Evolutionary conservation across 495 filamentous ascomycete species (phyloP).

Genomic region (Achaetomiella virescens): DNA sequence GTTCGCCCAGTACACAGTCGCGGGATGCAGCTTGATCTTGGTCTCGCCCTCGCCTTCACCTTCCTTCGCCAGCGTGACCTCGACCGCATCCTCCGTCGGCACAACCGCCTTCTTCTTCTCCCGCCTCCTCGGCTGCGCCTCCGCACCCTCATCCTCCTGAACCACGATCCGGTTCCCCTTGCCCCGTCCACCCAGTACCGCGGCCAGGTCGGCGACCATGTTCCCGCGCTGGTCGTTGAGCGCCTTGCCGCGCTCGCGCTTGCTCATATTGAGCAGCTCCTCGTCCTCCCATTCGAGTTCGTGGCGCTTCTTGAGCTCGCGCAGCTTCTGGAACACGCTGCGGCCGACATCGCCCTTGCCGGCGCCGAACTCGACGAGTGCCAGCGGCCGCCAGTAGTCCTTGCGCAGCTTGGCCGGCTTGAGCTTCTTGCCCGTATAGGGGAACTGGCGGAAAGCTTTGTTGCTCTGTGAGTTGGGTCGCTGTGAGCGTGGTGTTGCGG

Average conservation of each 20-base stretch:
- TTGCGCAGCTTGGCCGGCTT: conserved; percentile 71
- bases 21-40: conserved; percentile 29
- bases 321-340: conserved; percentile 69
- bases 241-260: conserved; percentile 50
- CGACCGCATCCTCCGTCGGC: conserved; percentile 13
- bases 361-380: conserved; percentile 59
- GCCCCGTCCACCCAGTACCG: conserved; percentile 54
- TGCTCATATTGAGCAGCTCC: conserved; percentile 40
- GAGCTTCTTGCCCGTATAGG: conserved; percentile 88
- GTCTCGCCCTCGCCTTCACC: conserved; percentile 4
- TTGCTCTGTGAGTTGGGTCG: conserved; percentile 45
- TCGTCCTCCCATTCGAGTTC: conserved; percentile 53
- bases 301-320: conserved; percentile 71
- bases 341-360: conserved; percentile 54
- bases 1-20: conserved; percentile 62
- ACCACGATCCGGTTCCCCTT: conserved; percentile 42
- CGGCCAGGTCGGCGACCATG: conserved; percentile 77
- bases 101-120: conserved; percentile 25
- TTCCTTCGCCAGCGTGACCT: conserved; percentile 7
- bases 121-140: conserved; percentile 24
- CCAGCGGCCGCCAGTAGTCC: conserved; percentile 86
- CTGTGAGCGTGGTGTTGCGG: background rate
- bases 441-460: conserved; percentile 63
- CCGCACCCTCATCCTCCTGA: conserved; percentile 28
- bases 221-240: conserved; percentile 90